Percentiles rank a stretch among this genome's conserved stretches.
Conservation (phyloP, 2,329 filamentous ascomycete species). For the Pseudogymnoascus sp. region DNA sequence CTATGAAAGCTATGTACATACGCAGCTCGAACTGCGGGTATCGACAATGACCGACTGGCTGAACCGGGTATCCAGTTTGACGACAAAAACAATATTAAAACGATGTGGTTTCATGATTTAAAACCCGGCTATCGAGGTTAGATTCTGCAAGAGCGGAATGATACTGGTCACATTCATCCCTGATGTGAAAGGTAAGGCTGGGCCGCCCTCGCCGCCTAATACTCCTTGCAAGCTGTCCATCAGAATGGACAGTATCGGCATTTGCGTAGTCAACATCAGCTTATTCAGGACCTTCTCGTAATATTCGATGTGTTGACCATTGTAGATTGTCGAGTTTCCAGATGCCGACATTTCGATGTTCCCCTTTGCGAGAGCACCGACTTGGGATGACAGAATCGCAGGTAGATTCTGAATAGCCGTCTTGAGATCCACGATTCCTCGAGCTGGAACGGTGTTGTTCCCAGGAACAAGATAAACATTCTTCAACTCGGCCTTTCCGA, state of each 20-base stretch:
- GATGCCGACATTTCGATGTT: slow-evolving; percentile 34
- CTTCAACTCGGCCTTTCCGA: slow-evolving; percentile 34
- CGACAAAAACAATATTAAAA: slow-evolving; percentile 5
- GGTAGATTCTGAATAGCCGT: slow-evolving; percentile 35
- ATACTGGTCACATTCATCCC: background rate
- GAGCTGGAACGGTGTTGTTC: slow-evolving; percentile 35
- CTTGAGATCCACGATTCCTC: slow-evolving; percentile 35
- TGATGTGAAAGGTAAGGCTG: background rate
- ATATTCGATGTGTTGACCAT: slow-evolving; percentile 37
- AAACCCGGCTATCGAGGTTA: background rate
- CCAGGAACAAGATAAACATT: slow-evolving; percentile 35
- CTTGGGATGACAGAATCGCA: slow-evolving; percentile 32
- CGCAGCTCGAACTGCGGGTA: background rate
- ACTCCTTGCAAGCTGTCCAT: background rate
- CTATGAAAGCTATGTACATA: slow-evolving; percentile 3
- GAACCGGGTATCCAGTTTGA: background rate
- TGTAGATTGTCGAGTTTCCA: slow-evolving; percentile 35
- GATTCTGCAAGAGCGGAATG: background rate
- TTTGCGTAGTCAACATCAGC: background rate
- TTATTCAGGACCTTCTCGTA: slow-evolving; percentile 34
- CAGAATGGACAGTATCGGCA: background rate
- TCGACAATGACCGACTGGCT: background rate
- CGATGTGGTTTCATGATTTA: background rate
- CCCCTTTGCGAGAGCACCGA: slow-evolving; percentile 30
- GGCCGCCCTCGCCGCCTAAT: background rate